Conservation (phyloP, 257 asterid species). For the Ilex aquifolium region DNA sequence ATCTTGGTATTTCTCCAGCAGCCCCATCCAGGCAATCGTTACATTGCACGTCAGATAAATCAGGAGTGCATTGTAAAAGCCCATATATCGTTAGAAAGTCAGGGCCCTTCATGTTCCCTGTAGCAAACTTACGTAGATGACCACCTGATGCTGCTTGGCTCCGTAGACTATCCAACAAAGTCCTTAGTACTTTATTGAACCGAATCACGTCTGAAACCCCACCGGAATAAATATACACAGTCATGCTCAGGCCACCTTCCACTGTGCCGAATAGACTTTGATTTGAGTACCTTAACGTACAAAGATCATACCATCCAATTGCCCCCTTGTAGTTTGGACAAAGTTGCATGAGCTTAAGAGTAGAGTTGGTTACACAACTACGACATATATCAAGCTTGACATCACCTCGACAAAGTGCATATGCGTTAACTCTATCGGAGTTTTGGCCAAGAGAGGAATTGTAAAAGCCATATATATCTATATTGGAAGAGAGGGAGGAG, state of each 20-base stretch:
- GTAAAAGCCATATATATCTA: too few relatives aligned
- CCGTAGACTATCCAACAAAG: background rate
- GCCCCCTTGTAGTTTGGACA: conserved; percentile 2
- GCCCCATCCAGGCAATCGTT: conserved; percentile 12
- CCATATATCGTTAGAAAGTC: conserved; percentile 5
- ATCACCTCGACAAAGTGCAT: too few relatives aligned
- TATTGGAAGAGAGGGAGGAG: too few relatives aligned
- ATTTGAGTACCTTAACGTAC: too few relatives aligned
- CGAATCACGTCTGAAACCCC: conserved; percentile 8
- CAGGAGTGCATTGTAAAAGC: conserved; percentile 27
- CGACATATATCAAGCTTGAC: background rate
- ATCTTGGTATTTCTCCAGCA: background rate
- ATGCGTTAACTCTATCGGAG: too few relatives aligned
- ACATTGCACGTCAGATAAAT: conserved; percentile 15
- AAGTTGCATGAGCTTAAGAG: background rate
- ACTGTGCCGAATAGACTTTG: too few relatives aligned
- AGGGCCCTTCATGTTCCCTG: background rate
- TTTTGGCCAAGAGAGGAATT: too few relatives aligned
- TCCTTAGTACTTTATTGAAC: background rate
- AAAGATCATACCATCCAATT: background rate
- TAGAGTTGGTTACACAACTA: background rate
- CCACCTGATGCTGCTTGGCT: conserved; percentile 4
- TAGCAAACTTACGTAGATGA: conserved; percentile 13
- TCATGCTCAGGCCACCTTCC: too few relatives aligned
- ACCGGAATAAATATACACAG: background rate